Base-by-base conservation (phyloP, 371 early-diverging fungal genomes). In the Mortierella sp. region DNA sequence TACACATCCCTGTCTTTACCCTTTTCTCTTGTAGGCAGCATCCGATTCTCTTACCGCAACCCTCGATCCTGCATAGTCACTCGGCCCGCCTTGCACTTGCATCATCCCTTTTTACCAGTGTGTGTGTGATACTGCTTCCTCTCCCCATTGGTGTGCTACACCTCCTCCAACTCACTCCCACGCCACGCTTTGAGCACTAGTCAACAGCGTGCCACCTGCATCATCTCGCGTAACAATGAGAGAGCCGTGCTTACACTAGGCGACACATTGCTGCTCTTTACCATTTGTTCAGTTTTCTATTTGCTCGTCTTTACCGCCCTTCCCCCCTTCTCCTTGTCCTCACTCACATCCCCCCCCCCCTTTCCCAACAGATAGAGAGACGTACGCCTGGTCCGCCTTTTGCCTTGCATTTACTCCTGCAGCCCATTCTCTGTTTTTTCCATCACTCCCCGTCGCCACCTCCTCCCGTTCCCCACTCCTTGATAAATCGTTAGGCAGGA, bases 161-260 rank as follows among this genome's bases (percentile, higher is more conserved):
- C 40, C 9, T 5, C 16, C 2, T 31, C 14, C 28, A 6, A 19
- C 31, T 11, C 61, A 31, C 48, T 71, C 48, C 72, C 44, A 50
- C 51, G 72, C 50, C 34, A 51, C 28, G 46, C 71, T 71, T 44
- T 50, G 48, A n/a, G n/a, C n/a, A n/a, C 57, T 57, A 57, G 16
- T 26, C 61, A 31, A 50, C 51, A 26, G 50, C 46, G 51, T 51
- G 9, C 24, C 37, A 34, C 72, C 48, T 28, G 72, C 72, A 50
- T 71, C 50, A 26, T 31, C 53, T 46, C 72, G 28, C 53, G 34
- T 34, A 34, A 16, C 21, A 40, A 40, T 34, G 21, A 40, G 43
- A 37, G 40, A 61, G 31, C 67, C 21, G 67, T 37, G 67, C 67
- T 24, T 40, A 40, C 67, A 67, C 67, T 67, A 67, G 67, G 21